These are phyloP conservation scores for Scheffersomyces quercinus DNA, from an alignment of 1,139 yeast species.

Conservation along the genomic window DNA sequence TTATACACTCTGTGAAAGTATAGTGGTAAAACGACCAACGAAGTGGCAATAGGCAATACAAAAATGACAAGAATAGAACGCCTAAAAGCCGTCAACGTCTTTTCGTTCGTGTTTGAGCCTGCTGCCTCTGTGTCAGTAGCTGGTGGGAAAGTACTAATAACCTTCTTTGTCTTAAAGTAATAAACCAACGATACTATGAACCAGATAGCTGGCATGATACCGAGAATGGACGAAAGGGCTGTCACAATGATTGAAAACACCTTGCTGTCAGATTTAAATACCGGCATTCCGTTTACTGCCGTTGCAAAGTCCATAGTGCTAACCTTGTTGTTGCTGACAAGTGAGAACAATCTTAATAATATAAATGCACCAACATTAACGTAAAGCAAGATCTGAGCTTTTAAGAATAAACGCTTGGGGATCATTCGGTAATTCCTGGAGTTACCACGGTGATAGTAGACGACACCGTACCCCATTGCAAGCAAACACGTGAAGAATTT, in stretches of 20 bases:
- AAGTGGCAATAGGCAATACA: slow-evolving; percentile 26
- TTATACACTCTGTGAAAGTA: slow-evolving; percentile 3
- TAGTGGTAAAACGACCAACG: slow-evolving; percentile 6
- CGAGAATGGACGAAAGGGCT: neutral
- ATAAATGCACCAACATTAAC: slow-evolving; percentile 7
- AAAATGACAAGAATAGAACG: slow-evolving; percentile 31
- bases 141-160: slow-evolving; percentile 34
- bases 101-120: slow-evolving; percentile 20
- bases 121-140: slow-evolving; percentile 18
- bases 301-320: neutral
- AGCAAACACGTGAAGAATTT: slow-evolving; percentile 26
- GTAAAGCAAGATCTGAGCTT: slow-evolving; percentile 18
- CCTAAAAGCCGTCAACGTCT: slow-evolving; percentile 27
- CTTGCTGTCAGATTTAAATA: neutral
- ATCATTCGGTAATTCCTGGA: slow-evolving; percentile 28
- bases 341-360: neutral
- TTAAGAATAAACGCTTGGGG: slow-evolving; percentile 21
- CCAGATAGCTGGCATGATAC: neutral
- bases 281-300: neutral
- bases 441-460: slow-evolving; percentile 29
- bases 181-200: slow-evolving; percentile 10
- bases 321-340: neutral
- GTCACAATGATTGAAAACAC: slow-evolving; percentile 1
- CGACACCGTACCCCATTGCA: slow-evolving; percentile 43
- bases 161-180: slow-evolving; percentile 30